Evolutionary conservation across 306 rosid genomes (phyloP).

Genomic region (Macrotyloma uniflorum): DNA sequence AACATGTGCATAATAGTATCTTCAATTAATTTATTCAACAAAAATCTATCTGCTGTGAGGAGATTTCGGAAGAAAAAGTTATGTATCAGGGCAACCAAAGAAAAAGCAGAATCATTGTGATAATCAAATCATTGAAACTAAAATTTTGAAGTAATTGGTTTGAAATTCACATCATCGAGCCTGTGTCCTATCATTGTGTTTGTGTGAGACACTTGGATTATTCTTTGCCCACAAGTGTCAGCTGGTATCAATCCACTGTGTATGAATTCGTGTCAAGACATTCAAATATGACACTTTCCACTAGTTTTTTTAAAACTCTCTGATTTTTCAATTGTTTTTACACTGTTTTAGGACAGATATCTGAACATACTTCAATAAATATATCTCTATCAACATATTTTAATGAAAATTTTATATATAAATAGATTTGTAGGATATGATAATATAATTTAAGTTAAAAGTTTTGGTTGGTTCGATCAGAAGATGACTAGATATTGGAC

Average conservation of each 20-base stretch:
- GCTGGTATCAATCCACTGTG: neutral
- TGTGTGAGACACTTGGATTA: slow-evolving; percentile 8
- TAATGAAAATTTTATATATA: too few relatives aligned
- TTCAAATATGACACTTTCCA: neutral
- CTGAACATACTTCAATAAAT: neutral
- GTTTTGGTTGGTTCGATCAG: too few relatives aligned
- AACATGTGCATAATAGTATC: neutral
- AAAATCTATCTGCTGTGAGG: neutral
- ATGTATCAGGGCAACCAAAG: neutral
- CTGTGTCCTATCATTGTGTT: slow-evolving; percentile 5
- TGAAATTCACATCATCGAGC: neutral
- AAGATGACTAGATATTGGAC: too few relatives aligned
- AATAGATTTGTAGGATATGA: too few relatives aligned
- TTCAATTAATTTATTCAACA: neutral
- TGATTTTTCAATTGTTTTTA: neutral
- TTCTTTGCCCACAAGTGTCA: slow-evolving; percentile 29
- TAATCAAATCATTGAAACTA: neutral
- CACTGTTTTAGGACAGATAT: neutral
- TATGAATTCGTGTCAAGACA: slow-evolving; percentile 13
- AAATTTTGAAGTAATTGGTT: neutral
- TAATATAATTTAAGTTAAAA: too few relatives aligned
- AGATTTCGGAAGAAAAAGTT: neutral
- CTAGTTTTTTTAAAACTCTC: neutral
- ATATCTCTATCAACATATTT: neutral
- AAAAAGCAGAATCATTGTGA: neutral